Evolutionary conservation across 164 flowering plant species (phyloP), one percentile per base, ranked within the genome.

Genomic region (Nymphaea colorata): DNA sequence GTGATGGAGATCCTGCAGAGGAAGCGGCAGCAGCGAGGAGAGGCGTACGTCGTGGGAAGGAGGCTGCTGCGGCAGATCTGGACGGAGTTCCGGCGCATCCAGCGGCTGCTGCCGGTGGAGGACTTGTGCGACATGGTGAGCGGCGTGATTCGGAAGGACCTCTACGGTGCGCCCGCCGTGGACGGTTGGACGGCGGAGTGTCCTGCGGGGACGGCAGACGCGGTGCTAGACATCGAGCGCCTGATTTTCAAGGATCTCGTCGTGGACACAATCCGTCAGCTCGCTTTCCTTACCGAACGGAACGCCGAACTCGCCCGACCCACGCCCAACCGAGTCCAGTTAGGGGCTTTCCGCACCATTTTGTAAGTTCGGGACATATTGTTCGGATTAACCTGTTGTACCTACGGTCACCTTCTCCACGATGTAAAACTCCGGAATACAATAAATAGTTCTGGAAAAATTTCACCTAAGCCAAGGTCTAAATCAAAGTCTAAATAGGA

Each of bases 241-340:
- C 67, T 83, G 63, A 77, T 94, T 25, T 94, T 88, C 76, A 94
- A 88, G 79, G 99, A 91, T 72, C 78, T 94, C 68, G 77, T 94
- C 41, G 82, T 82, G 43, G 99, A 90, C 67, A 76, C 91, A 2
- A 87, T 94, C 73, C 68, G 76, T 16, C 89, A 88, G 71, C 82
- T 89, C 16, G 91, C 88, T 12, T 47, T 47, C 55, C 55, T 47
- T 25, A 25, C 36, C 36, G 36, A 25, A 25, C 36, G 36, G 36
- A 25, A 25, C 0, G 36, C 36, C 36, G 36, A 25, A 25, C 36
- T 25, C 36, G 36, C 36, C 36, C 36, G 36, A 25, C 36, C 36
- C 36, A 25, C 36, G 36, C 36, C 36, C 36, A 25, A 25, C 36
- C 1, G 36, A 25, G 36, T 25, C 36, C 36, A 25, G 36, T 25